Conservation (phyloP, 768 basidiomycete species). For the Tubosaeta sp. region DNA sequence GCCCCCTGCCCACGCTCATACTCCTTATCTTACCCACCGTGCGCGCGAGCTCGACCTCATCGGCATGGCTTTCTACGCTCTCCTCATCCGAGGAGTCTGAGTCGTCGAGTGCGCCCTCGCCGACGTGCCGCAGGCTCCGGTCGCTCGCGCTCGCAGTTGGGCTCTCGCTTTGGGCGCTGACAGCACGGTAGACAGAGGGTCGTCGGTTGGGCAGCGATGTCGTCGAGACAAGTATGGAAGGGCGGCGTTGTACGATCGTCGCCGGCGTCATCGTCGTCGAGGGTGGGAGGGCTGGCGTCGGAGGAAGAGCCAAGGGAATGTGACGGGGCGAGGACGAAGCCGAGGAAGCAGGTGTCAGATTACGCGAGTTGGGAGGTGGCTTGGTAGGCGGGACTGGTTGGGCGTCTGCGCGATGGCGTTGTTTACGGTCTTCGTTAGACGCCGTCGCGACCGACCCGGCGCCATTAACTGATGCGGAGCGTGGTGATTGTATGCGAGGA, state of each 20-base stretch:
- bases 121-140: constrained; percentile 56
- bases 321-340: constrained; percentile 55
- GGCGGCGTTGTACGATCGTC: constrained; percentile 40
- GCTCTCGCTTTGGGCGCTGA: constrained; percentile 30
- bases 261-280: constrained; percentile 41
- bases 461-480: constrained; percentile 8
- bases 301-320: constrained; percentile 26
- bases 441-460: not conserved
- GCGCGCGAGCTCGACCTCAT: constrained; percentile 28
- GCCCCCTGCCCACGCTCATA: constrained; percentile 24
- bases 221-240: constrained; percentile 36
- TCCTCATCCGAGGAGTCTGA: constrained; percentile 57
- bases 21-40: constrained; percentile 37
- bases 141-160: constrained; percentile 38
- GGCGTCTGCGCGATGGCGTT: constrained; percentile 16
- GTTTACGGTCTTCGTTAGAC: constrained; percentile 21
- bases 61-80: constrained; percentile 16
- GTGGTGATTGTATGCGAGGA: constrained; percentile 6
- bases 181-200: constrained; percentile 39
- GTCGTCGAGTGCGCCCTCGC: constrained; percentile 75
- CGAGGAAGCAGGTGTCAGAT: constrained; percentile 55
- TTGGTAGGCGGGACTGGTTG: constrained; percentile 20
- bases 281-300: constrained; percentile 31
- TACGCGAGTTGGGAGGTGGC: constrained; percentile 38
- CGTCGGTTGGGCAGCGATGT: constrained; percentile 33